Evolutionary conservation across 176 grass and related monocot species (phyloP).

Genomic region (Tillandsia leiboldiana): DNA sequence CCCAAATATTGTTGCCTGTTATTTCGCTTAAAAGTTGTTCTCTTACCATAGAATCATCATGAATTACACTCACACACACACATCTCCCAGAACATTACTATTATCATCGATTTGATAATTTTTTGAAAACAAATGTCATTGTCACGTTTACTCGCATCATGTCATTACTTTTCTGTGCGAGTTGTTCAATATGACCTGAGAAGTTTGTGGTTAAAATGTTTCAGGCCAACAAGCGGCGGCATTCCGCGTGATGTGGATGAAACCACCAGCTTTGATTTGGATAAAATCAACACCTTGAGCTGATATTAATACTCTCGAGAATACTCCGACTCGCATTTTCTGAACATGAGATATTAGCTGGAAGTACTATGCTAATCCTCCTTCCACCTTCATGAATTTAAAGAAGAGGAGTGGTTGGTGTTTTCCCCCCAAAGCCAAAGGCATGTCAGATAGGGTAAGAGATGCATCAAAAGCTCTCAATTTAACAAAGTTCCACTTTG

Average conservation of each 20-base stretch:
- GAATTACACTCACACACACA: not conserved
- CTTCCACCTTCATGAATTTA: not conserved
- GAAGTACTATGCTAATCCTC: not conserved
- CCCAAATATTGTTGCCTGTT: not conserved
- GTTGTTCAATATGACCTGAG: conserved; percentile 9
- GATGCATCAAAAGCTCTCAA: too few species aligned
- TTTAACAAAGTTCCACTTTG: too few species aligned
- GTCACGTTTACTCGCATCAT: not conserved
- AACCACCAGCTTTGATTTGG: conserved; percentile 21
- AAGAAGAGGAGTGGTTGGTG: not conserved
- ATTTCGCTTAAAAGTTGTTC: not conserved
- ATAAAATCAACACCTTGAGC: conserved; percentile 31
- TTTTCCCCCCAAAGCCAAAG: too few species aligned
- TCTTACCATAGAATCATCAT: not conserved
- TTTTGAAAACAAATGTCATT: not conserved
- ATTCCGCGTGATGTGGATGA: conserved; percentile 55
- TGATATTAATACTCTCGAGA: not conserved
- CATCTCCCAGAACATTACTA: not conserved
- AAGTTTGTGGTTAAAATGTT: conserved; percentile 24
- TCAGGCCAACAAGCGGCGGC: conserved; percentile 80
- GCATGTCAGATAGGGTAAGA: too few species aligned
- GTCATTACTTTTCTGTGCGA: not conserved
- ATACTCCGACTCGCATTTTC: not conserved
- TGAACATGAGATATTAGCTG: not conserved
- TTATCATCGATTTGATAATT: not conserved